A percentile compares a stretch with the other conserved stretches of the same genome.
Conservation (phyloP, 192 early-diverging fungal genomes). For the Backusella parvicylindrica region DNA sequence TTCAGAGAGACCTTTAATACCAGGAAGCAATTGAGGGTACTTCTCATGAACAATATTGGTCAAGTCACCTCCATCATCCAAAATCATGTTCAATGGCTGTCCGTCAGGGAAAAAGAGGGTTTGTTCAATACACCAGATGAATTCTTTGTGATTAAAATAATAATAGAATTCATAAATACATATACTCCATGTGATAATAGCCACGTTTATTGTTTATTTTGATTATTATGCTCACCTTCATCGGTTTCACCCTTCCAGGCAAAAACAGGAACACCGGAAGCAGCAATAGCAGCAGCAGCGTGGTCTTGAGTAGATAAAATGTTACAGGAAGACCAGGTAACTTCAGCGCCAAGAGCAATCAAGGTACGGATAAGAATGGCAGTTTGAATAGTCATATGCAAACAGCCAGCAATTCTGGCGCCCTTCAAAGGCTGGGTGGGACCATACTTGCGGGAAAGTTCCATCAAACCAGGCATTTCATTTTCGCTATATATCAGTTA, state of each 20-base stretch:
- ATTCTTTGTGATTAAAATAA: slow-evolving; percentile 55
- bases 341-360: slow-evolving; percentile 90
- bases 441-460: slow-evolving; percentile 89
- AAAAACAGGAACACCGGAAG: slow-evolving; percentile 92
- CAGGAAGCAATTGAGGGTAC: slow-evolving; percentile 83
- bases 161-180: neutral
- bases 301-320: slow-evolving; percentile 99
- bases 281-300: slow-evolving; percentile 97
- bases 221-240: slow-evolving; percentile 47
- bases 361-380: slow-evolving; percentile 98
- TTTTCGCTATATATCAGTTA: slow-evolving; percentile 64
- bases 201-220: neutral
- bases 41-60: slow-evolving; percentile 95
- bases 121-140: slow-evolving; percentile 98
- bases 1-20: slow-evolving; percentile 94
- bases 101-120: slow-evolving; percentile 91
- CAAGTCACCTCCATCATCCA: slow-evolving; percentile 98
- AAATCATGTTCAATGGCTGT: slow-evolving; percentile 96
- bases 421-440: slow-evolving; percentile 86
- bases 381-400: slow-evolving; percentile 99
- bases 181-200: neutral
- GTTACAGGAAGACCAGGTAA: slow-evolving; percentile 66
- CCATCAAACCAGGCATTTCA: slow-evolving; percentile 99
- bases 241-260: slow-evolving; percentile 99
- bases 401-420: slow-evolving; percentile 94